phyloP scores from a whole-genome alignment of 2,329 filamentous ascomycete genomes.

The Calonectria pseudoturangicola region DNA sequence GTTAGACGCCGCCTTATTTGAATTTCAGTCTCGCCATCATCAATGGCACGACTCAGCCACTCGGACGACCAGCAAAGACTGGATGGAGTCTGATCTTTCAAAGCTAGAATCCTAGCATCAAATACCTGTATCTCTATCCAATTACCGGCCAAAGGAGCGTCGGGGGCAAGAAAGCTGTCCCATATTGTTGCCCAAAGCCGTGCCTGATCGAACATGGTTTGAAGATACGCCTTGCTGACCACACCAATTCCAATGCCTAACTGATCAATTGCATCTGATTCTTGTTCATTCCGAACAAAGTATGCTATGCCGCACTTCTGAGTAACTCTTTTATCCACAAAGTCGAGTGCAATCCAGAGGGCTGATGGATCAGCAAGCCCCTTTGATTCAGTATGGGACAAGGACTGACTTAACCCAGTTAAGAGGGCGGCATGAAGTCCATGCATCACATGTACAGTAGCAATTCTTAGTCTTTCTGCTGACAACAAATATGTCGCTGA shows the following conservation, averaged over 20 bases:
- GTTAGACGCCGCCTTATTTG: background rate
- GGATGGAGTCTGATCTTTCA: background rate
- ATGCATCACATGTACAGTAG: background rate
- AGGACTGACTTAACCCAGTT: background rate
- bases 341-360: background rate
- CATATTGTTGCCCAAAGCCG: slow-evolving; percentile 1
- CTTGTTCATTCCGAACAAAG: background rate
- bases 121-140: background rate
- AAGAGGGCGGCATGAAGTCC: background rate
- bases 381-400: background rate
- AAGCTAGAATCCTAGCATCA: background rate
- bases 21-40: background rate
- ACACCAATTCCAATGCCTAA: background rate
- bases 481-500: background rate
- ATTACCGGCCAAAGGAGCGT: background rate
- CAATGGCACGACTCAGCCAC: background rate
- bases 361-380: background rate
- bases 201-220: background rate
- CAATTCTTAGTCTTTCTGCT: background rate
- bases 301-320: background rate
- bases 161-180: background rate
- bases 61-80: background rate
- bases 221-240: background rate
- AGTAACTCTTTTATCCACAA: slow-evolving; percentile 5
- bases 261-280: background rate